Conservation (phyloP, 2,329 filamentous ascomycete genomes). For the Stagonosporopsis tanaceti region DNA sequence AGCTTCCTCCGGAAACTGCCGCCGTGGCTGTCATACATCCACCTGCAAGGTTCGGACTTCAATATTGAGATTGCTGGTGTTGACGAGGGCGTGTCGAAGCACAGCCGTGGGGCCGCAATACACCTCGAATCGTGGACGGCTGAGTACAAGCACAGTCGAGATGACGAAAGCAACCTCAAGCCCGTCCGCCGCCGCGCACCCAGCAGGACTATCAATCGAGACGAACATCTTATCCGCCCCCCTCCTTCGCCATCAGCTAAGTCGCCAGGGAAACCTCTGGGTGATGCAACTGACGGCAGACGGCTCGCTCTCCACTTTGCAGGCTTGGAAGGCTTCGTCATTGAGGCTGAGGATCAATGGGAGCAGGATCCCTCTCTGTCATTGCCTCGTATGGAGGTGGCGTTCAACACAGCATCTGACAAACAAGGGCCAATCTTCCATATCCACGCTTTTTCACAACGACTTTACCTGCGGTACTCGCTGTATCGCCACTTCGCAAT, state of each 20-base stretch:
- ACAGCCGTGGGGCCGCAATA: constrained; percentile 82
- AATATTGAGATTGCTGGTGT: constrained; percentile 90
- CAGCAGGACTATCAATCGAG: constrained; percentile 67
- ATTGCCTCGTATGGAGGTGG: constrained; percentile 85
- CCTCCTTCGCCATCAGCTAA: constrained; percentile 58
- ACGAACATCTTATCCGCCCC: constrained; percentile 68
- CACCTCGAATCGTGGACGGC: constrained; percentile 88
- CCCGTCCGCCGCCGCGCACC: constrained; percentile 73
- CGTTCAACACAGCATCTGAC: constrained; percentile 85
- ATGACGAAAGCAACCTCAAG: constrained; percentile 68
- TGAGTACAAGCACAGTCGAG: constrained; percentile 85
- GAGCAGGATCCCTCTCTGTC: constrained; percentile 87
- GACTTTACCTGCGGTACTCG: constrained; percentile 85
- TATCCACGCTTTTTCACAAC: constrained; percentile 80
- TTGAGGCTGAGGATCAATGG: constrained; percentile 84
- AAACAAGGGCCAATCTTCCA: constrained; percentile 88
- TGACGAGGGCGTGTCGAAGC: constrained; percentile 81
- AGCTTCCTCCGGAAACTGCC: constrained; percentile 78
- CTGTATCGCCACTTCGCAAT: constrained; percentile 92
- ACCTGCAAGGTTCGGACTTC: constrained; percentile 87
- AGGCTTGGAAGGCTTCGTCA: constrained; percentile 87
- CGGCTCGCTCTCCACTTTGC: constrained; percentile 81
- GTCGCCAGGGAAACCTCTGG: constrained; percentile 59
- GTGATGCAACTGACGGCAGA: constrained; percentile 73
- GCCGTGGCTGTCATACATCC: constrained; percentile 82